A percentile compares a stretch with the other conserved stretches of the same genome.
phyloP scores from a whole-genome alignment of 2,329 filamentous ascomycete species.

The Scleromitrula shiraiana region DNA sequence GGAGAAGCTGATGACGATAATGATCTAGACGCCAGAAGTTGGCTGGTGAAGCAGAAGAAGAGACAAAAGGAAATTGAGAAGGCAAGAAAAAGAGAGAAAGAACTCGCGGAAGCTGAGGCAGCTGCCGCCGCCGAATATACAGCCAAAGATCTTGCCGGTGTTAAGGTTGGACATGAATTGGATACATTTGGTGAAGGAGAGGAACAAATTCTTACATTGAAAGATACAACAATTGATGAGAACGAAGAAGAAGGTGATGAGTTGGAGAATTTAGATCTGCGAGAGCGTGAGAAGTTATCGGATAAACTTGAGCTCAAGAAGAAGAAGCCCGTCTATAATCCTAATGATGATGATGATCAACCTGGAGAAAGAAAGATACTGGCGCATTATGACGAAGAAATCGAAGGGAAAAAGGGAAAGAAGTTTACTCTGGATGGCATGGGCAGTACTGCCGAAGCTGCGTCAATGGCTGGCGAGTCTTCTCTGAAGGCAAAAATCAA shows the following conservation, averaged over 20 bases:
- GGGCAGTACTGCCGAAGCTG: constrained; percentile 59
- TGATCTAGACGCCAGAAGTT: constrained; percentile 71
- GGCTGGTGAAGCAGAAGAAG: constrained; percentile 87
- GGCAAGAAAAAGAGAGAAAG: constrained; percentile 62
- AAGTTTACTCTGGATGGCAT: constrained; percentile 77
- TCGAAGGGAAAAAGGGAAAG: constrained; percentile 81
- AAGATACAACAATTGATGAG: constrained; percentile 78
- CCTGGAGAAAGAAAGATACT: constrained; percentile 61
- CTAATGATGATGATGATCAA: constrained; percentile 61
- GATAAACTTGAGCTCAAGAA: constrained; percentile 83
- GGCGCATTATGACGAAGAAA: constrained; percentile 92
- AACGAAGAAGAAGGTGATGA: constrained; percentile 86
- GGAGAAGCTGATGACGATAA: constrained; percentile 63
- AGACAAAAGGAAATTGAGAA: constrained; percentile 85
- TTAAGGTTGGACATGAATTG: constrained; percentile 86
- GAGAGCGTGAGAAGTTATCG: constrained; percentile 62
- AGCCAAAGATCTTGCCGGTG: constrained; percentile 75
- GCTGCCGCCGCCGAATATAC: constrained; percentile 68
- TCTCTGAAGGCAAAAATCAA: constrained; percentile 56
- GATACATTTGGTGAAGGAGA: constrained; percentile 72
- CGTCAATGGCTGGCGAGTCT: constrained; percentile 39
- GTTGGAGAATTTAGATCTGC: constrained; percentile 67
- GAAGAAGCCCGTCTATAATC: constrained; percentile 82
- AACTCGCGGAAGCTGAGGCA: constrained; percentile 69
- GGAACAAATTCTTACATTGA: constrained; percentile 89